phyloP scores from a whole-genome alignment of 305 asterid genomes.

The Fraxinus ornus region DNA sequence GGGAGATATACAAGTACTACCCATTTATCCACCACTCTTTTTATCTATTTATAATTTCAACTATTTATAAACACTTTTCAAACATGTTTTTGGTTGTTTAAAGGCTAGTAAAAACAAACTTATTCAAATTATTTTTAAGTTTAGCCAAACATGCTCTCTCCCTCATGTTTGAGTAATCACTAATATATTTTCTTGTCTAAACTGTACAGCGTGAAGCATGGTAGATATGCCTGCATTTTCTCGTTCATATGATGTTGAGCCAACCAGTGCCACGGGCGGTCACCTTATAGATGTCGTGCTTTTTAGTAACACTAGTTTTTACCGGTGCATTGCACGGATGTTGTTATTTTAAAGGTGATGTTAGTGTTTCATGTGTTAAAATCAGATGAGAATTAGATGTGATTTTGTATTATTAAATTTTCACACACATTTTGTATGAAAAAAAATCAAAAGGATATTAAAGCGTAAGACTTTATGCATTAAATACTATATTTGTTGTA shows the following conservation, averaged over 20 bases:
- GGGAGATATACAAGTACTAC: neutral
- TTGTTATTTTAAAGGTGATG: no score
- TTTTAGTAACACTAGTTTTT: neutral
- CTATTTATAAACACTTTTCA: neutral
- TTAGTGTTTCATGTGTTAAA: no score
- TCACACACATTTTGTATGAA: no score
- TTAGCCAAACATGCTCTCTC: neutral
- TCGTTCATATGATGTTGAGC: neutral
- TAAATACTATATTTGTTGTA: no score
- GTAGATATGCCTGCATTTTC: neutral
- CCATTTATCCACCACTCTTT: neutral
- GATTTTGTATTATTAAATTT: no score
- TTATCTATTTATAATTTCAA: neutral
- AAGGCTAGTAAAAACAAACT: neutral
- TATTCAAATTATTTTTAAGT: neutral
- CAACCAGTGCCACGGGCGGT: neutral
- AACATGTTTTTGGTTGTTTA: neutral
- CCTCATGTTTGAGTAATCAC: neutral
- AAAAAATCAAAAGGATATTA: no score
- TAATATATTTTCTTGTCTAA: neutral
- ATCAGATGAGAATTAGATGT: no score
- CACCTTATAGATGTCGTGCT: neutral
- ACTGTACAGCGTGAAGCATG: neutral
- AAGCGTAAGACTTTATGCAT: no score
- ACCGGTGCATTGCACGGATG: no score